Percentiles rank a stretch among this genome's conserved stretches.
Evolutionary conservation across 2,329 filamentous ascomycete genomes (phyloP).

Genomic region (Colletotrichum sidae): DNA sequence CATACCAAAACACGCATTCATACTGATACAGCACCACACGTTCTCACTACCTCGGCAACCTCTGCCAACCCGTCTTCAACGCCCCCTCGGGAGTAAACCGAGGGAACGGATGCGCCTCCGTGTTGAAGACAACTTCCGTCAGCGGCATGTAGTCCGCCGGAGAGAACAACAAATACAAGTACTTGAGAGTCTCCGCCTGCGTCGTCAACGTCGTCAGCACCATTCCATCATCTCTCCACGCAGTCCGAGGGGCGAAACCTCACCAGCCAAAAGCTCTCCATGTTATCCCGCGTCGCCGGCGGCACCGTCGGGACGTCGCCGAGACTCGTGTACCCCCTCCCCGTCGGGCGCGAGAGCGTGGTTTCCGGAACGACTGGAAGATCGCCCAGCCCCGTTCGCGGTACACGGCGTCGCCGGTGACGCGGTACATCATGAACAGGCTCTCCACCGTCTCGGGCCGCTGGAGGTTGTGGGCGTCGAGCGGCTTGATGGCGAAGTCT

Average conservation of each 20-base stretch:
- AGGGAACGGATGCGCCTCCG: slow-evolving; percentile 91
- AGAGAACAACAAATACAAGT: slow-evolving; percentile 95
- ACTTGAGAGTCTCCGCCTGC: slow-evolving; percentile 92
- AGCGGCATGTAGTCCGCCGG: slow-evolving; percentile 78
- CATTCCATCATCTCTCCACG: neutral
- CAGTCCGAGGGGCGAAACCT: neutral
- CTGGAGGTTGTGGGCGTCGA: slow-evolving; percentile 77
- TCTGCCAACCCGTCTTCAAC: slow-evolving; percentile 84
- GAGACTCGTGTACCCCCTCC: slow-evolving; percentile 67
- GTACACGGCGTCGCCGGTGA: slow-evolving; percentile 78
- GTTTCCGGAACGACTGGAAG: slow-evolving; percentile 76
- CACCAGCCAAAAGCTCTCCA: slow-evolving; percentile 81
- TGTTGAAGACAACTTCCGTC: slow-evolving; percentile 91
- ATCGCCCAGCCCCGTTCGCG: slow-evolving; percentile 83
- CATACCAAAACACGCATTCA: too few species aligned
- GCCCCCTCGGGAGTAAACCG: slow-evolving; percentile 82
- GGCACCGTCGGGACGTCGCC: slow-evolving; percentile 64
- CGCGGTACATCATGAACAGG: slow-evolving; percentile 83
- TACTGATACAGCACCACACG: too few species aligned
- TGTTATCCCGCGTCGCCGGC: slow-evolving; percentile 72
- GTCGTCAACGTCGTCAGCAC: slow-evolving; percentile 1
- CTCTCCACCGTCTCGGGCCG: slow-evolving; percentile 81
- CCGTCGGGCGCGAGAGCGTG: slow-evolving; percentile 72
- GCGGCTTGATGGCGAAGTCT: slow-evolving; percentile 82
- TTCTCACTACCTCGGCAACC: slow-evolving; percentile 66